Percentiles rank a stretch among this genome's conserved stretches.
Evolutionary conservation across 208 protist species (phyloP).

Genomic region (Wallacemonas collosoma): DNA sequence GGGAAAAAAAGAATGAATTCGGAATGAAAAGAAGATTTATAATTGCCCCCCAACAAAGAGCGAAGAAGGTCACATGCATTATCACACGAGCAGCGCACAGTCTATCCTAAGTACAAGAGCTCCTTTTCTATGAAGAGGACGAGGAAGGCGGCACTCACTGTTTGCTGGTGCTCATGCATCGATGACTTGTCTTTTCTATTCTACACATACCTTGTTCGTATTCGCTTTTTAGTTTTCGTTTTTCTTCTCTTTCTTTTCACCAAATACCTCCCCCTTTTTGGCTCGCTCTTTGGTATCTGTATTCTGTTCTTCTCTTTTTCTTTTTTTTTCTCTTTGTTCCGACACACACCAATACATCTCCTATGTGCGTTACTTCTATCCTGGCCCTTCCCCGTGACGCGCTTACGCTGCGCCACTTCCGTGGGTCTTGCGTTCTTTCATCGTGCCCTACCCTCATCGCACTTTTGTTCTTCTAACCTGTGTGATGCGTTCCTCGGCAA

Average conservation of each 20-base stretch:
- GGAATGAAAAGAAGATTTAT: slow-evolving; percentile 6
- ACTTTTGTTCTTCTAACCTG: too few species aligned
- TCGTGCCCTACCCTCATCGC: too few species aligned
- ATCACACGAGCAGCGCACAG: neutral
- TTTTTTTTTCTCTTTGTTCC: neutral
- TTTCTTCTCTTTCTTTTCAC: slow-evolving; percentile 23
- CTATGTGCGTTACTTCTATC: too few species aligned
- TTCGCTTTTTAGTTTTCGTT: slow-evolving; percentile 24
- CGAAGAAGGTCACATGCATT: neutral
- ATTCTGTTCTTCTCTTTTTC: slow-evolving; percentile 3
- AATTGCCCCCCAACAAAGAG: slow-evolving; percentile 15
- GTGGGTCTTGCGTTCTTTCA: too few species aligned
- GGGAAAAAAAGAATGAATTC: slow-evolving; percentile 22
- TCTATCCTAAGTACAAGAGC: neutral
- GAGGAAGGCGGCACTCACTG: neutral
- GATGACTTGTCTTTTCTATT: slow-evolving; percentile 1
- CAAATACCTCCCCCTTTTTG: slow-evolving; percentile 7
- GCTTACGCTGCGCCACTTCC: too few species aligned
- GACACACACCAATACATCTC: too few species aligned
- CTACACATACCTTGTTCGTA: slow-evolving; percentile 9
- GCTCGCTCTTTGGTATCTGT: slow-evolving; percentile 12
- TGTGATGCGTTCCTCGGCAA: too few species aligned
- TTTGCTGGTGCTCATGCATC: slow-evolving; percentile 17
- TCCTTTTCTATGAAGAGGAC: neutral
- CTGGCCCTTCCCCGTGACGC: too few species aligned